Percentiles rank a stretch among this genome's conserved stretches.
Evolutionary conservation across 108 stramenopile genomes (phyloP).

Genomic region (Cyclotella distinguenda): DNA sequence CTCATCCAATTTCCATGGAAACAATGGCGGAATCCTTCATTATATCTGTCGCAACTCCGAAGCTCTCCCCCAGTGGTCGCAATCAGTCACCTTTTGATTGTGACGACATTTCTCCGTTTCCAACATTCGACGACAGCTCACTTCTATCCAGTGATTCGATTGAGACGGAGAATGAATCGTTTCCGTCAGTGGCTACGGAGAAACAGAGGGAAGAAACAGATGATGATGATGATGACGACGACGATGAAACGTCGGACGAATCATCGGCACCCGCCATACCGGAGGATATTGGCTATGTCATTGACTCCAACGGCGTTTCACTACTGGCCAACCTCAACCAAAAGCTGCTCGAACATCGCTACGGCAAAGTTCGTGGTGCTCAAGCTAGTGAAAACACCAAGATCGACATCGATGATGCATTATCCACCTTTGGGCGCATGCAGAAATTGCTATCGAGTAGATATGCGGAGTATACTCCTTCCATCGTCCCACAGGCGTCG

Average conservation of each 20-base stretch:
- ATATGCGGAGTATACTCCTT: neutral
- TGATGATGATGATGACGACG: neutral
- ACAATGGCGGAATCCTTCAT: neutral
- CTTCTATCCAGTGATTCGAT: neutral
- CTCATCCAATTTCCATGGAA: too few species aligned
- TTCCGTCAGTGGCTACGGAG: neutral
- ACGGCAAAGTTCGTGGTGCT: constrained; percentile 3
- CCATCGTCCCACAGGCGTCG: neutral
- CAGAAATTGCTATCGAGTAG: neutral
- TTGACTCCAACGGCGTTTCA: constrained; percentile 6
- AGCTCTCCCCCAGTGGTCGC: neutral
- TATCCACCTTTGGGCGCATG: constrained; percentile 2
- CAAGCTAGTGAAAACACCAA: neutral
- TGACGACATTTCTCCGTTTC: constrained; percentile 6
- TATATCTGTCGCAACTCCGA: neutral
- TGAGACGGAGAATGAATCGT: neutral
- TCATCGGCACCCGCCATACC: neutral
- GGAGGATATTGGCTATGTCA: neutral
- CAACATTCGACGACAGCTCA: constrained; percentile 1
- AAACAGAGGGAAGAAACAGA: neutral
- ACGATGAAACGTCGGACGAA: neutral
- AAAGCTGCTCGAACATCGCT: constrained; percentile 8
- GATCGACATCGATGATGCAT: constrained; percentile 8
- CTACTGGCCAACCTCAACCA: constrained; percentile 5
- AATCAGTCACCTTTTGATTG: neutral